These are phyloP conservation scores for Ephemerocybe angulata DNA, from an alignment of 768 basidiomycete genomes.

Conservation along the genomic window DNA sequence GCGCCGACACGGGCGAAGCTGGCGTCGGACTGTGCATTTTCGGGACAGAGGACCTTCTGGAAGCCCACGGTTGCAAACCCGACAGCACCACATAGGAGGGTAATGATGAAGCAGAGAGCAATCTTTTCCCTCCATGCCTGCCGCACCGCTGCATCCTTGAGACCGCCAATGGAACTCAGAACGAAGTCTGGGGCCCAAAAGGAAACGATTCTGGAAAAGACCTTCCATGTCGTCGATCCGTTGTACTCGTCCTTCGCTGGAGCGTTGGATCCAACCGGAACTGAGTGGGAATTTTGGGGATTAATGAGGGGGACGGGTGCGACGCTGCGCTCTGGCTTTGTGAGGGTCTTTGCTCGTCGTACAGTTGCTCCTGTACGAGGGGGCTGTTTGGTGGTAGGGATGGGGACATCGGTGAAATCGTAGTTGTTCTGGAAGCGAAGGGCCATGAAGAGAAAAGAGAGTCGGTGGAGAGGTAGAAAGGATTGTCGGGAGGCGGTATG, in stretches of 20 bases:
- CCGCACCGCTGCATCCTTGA: slow-evolving; percentile 70
- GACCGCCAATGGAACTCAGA: slow-evolving; percentile 69
- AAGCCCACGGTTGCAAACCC: slow-evolving; percentile 95
- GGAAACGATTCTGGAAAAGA: slow-evolving; percentile 75
- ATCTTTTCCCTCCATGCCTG: slow-evolving; percentile 99
- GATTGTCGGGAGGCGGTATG: slow-evolving; percentile 14
- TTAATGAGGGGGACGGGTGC: slow-evolving; percentile 94
- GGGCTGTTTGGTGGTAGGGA: slow-evolving; percentile 59
- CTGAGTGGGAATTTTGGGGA: slow-evolving; percentile 50
- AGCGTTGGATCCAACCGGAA: slow-evolving; percentile 30
- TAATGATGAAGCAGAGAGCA: slow-evolving; percentile 83
- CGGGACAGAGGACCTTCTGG: slow-evolving; percentile 88
- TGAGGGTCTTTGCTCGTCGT: slow-evolving; percentile 92
- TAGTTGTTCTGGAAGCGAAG: slow-evolving; percentile 54
- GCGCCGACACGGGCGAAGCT: slow-evolving; percentile 56
- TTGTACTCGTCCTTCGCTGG: slow-evolving; percentile 34
- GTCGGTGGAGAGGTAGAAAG: slow-evolving; percentile 21
- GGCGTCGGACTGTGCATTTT: slow-evolving; percentile 38
- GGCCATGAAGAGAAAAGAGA: slow-evolving; percentile 39
- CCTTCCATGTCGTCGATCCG: slow-evolving; percentile 66
- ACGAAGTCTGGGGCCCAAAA: slow-evolving; percentile 88
- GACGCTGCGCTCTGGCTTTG: slow-evolving; percentile 90
- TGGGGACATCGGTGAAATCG: slow-evolving; percentile 61
- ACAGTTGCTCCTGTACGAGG: slow-evolving; percentile 56
- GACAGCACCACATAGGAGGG: slow-evolving; percentile 69